Evolutionary conservation across 257 asterid genomes (phyloP).

Genomic region (Osmanthus fragrans): DNA sequence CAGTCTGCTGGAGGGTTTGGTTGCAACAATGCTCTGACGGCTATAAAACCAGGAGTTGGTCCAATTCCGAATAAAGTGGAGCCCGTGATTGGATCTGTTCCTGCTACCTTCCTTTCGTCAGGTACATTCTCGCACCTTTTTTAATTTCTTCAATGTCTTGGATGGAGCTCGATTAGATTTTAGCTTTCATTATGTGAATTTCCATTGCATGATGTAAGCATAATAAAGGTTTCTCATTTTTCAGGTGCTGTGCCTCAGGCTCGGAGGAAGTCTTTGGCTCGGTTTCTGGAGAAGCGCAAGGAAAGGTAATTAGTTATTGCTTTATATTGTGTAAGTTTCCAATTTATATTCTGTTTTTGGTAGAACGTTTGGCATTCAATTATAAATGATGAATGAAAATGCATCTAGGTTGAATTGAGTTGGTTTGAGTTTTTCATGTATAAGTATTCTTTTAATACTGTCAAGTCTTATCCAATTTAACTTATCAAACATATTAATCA

Average conservation of each 20-base stretch:
- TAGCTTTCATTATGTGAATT: not conserved
- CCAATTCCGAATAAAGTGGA: slow-evolving; percentile 35
- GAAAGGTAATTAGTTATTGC: slow-evolving; percentile 57
- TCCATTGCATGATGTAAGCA: not conserved
- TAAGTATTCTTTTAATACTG: not conserved
- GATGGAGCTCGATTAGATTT: not conserved
- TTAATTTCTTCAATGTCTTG: not conserved
- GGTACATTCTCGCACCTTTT: slow-evolving; percentile 37
- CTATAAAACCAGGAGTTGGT: slow-evolving; percentile 33
- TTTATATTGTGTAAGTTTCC: not conserved
- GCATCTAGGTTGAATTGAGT: not conserved
- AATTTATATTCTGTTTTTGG: not conserved
- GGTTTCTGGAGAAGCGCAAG: slow-evolving; percentile 92
- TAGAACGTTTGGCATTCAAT: not conserved
- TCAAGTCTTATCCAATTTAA: not conserved
- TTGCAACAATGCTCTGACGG: slow-evolving; percentile 19
- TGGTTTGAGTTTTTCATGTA: not conserved
- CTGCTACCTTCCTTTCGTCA: slow-evolving; percentile 42
- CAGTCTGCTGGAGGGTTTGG: slow-evolving; percentile 35
- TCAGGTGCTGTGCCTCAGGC: slow-evolving; percentile 84
- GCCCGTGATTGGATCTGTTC: slow-evolving; percentile 43
- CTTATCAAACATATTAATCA: not conserved
- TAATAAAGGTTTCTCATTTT: not conserved
- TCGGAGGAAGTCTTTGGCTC: slow-evolving; percentile 84
- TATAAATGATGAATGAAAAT: not conserved